A percentile compares a stretch with the other conserved stretches of the same genome.
These are phyloP conservation scores for Moricandia moricandioides DNA, from an alignment of 345 rosid species.

Conservation along the genomic window DNA sequence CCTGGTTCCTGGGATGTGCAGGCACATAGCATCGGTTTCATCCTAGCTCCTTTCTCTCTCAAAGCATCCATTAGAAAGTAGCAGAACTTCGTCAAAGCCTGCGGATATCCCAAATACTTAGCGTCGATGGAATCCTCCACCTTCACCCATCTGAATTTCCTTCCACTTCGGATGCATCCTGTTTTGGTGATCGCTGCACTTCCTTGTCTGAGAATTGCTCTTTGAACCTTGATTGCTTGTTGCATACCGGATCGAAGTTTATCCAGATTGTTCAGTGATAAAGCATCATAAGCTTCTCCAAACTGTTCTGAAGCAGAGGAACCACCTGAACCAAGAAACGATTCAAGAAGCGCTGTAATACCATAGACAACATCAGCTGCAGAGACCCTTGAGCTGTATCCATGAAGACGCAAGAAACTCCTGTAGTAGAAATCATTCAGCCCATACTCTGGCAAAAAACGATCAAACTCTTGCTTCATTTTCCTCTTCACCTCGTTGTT, in stretches of 20 bases:
- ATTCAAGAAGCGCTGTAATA: slow-evolving; percentile 89
- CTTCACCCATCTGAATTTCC: slow-evolving; percentile 95
- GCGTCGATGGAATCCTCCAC: slow-evolving; percentile 76
- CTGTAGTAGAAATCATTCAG: slow-evolving; percentile 68
- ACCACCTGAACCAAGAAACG: slow-evolving; percentile 66
- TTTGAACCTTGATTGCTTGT: slow-evolving; percentile 83
- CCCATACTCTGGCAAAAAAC: slow-evolving; percentile 53
- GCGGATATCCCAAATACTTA: slow-evolving; percentile 79
- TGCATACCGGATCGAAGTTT: slow-evolving; percentile 79
- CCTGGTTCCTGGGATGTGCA: slow-evolving; percentile 57
- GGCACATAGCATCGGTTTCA: slow-evolving; percentile 89
- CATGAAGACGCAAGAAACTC: slow-evolving; percentile 75
- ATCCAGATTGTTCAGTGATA: slow-evolving; percentile 71
- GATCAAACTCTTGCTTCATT: slow-evolving; percentile 86
- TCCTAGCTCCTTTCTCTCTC: slow-evolving; percentile 82
- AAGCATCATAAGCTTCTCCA: slow-evolving; percentile 81
- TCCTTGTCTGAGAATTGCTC: slow-evolving; percentile 89
- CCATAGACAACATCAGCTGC: slow-evolving; percentile 95
- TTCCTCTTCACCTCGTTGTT: slow-evolving; percentile 76
- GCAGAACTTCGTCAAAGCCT: slow-evolving; percentile 92
- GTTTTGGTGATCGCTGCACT: slow-evolving; percentile 78
- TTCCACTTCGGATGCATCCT: slow-evolving; percentile 78
- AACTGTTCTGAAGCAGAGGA: slow-evolving; percentile 86
- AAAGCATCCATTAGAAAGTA: slow-evolving; percentile 95
- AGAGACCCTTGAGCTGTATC: slow-evolving; percentile 84